These are phyloP conservation scores for Alternaria brassicicola DNA, from an alignment of 2,329 filamentous ascomycete genomes.

Conservation along the genomic window DNA sequence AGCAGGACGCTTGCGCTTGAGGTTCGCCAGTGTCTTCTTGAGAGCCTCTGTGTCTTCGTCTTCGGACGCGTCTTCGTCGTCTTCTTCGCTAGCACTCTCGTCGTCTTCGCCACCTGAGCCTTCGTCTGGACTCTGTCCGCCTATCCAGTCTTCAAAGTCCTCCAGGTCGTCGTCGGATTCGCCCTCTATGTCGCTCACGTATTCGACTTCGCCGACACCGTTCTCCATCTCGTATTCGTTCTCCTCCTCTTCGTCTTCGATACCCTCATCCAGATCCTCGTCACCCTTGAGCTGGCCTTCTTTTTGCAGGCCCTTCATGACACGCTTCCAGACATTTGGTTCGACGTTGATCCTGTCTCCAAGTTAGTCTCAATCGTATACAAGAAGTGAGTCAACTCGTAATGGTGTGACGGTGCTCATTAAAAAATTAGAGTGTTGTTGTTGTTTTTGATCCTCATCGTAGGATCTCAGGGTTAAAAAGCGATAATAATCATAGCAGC, in stretches of 20 bases:
- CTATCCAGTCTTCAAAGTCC: conserved; percentile 89
- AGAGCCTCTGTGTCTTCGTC: conserved; percentile 61
- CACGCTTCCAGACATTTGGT: conserved; percentile 96
- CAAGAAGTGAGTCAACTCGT: neutral
- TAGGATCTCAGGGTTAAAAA: conserved; percentile 18
- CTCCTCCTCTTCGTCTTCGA: conserved; percentile 77
- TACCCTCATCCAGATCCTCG: conserved; percentile 85
- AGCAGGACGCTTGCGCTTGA: conserved; percentile 63
- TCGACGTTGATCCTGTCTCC: conserved; percentile 74
- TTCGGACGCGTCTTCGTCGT: conserved; percentile 63
- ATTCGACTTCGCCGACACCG: conserved; percentile 81
- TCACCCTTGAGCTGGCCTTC: conserved; percentile 83
- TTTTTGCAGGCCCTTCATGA: conserved; percentile 86
- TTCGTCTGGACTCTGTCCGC: conserved; percentile 66
- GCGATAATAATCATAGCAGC: conserved; percentile 14
- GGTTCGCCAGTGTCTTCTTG: conserved; percentile 60
- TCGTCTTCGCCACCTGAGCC: conserved; percentile 65
- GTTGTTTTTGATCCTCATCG: conserved; percentile 17
- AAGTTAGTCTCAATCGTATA: neutral
- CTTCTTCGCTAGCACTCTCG: conserved; percentile 58
- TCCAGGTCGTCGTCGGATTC: conserved; percentile 70
- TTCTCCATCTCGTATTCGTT: conserved; percentile 69
- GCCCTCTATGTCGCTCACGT: conserved; percentile 88
- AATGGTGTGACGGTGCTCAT: conserved; percentile 4
- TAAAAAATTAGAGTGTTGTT: conserved; percentile 17